Evolutionary conservation across 1,139 yeast genomes (phyloP).

Genomic region (Arxiozyma bovina): DNA sequence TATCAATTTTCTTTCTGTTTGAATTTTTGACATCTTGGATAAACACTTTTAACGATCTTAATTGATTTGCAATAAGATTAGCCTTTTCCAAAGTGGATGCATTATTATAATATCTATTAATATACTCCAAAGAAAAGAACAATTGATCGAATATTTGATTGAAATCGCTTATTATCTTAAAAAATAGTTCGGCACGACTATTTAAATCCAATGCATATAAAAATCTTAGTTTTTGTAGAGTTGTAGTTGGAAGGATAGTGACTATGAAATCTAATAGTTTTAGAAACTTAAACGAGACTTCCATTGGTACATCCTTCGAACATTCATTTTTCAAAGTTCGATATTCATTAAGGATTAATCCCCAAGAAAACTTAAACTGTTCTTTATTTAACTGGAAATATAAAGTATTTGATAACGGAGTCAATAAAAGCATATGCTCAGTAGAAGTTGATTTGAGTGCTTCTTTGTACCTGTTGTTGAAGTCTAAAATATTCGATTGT

Average conservation of each 20-base stretch:
- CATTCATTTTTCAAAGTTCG: constrained; percentile 15
- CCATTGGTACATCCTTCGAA: constrained; percentile 7
- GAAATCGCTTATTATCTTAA: constrained; percentile 33
- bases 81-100: constrained; percentile 49
- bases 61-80: constrained; percentile 50
- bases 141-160: constrained; percentile 30
- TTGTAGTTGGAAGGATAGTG: constrained; percentile 54
- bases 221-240: constrained; percentile 38
- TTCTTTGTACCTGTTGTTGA: constrained; percentile 14
- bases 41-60: constrained; percentile 47
- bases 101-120: constrained; percentile 38
- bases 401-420: constrained; percentile 57
- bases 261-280: constrained; percentile 46
- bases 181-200: constrained; percentile 34
- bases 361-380: constrained; percentile 23
- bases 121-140: constrained; percentile 31
- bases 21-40: constrained; percentile 42
- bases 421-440: constrained; percentile 40
- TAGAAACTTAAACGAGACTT: constrained; percentile 21
- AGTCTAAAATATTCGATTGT: constrained; percentile 5
- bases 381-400: constrained; percentile 39
- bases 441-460: constrained; percentile 13
- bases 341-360: constrained; percentile 22
- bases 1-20: neutral
- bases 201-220: constrained; percentile 33